A percentile compares a stretch with the other conserved stretches of the same genome.
phyloP scores from a whole-genome alignment of 2,329 filamentous ascomycete genomes.

The Neocatenulostroma microsporum region DNA sequence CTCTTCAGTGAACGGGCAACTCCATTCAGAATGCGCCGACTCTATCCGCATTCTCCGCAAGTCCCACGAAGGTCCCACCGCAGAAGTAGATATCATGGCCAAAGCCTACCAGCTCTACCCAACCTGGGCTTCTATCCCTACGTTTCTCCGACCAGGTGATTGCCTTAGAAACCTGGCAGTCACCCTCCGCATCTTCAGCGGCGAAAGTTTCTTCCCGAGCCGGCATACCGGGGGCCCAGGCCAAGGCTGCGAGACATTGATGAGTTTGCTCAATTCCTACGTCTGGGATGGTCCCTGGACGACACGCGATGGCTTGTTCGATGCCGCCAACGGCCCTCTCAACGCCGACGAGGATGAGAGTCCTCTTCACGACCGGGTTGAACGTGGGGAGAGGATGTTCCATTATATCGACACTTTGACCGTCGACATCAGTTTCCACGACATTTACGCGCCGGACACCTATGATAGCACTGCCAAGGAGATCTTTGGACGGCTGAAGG shows the following conservation, averaged over 20 bases:
- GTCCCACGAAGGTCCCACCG: slow-evolving; percentile 4
- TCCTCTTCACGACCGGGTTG: too few relatives aligned
- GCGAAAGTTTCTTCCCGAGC: slow-evolving; percentile 20
- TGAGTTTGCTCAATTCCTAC: slow-evolving; percentile 18
- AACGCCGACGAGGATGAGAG: too few relatives aligned
- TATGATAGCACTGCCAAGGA: slow-evolving; percentile 13
- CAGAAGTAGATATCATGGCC: slow-evolving; percentile 18
- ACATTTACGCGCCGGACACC: slow-evolving; percentile 18
- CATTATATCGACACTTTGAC: slow-evolving; percentile 15
- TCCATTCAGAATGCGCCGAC: slow-evolving; percentile 15
- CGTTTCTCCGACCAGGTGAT: slow-evolving; percentile 4
- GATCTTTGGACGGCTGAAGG: slow-evolving; percentile 16
- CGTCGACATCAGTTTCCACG: slow-evolving; percentile 16
- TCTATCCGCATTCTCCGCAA: slow-evolving; percentile 10
- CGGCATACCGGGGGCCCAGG: slow-evolving; percentile 14
- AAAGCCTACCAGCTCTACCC: slow-evolving; percentile 18
- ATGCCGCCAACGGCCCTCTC: too few relatives aligned
- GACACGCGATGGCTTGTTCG: too few relatives aligned
- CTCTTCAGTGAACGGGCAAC: slow-evolving; percentile 12
- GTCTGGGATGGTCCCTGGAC: slow-evolving; percentile 17
- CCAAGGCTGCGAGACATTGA: slow-evolving; percentile 12
- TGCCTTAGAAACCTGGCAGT: slow-evolving; percentile 14
- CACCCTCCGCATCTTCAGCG: slow-evolving; percentile 17
- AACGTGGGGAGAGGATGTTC: too few relatives aligned
- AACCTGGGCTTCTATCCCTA: slow-evolving; percentile 16